phyloP scores from a whole-genome alignment of 805 yeast species.

The Blastobotrys parvus region DNA sequence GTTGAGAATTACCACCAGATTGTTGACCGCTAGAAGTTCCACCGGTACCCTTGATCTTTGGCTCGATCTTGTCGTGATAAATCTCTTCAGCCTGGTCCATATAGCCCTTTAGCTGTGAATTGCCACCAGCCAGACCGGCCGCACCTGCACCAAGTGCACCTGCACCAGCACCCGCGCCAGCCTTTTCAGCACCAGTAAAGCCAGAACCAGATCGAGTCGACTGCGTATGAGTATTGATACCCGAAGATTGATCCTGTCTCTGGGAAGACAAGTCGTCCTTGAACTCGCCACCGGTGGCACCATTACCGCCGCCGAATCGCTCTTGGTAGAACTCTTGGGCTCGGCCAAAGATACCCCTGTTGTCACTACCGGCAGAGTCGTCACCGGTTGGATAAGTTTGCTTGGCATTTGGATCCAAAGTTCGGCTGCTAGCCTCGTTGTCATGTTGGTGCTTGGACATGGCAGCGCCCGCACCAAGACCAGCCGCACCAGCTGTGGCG shows the following conservation, averaged over 20 bases:
- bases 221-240: no score
- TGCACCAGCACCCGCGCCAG: conserved; percentile 2
- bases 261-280: neutral
- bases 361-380: neutral
- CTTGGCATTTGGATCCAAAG: no score
- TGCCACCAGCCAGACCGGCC: neutral
- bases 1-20: no score
- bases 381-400: neutral
- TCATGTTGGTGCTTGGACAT: no score
- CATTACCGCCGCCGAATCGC: neutral
- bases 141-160: conserved; percentile 1
- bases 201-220: neutral
- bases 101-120: neutral
- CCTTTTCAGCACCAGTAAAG: neutral
- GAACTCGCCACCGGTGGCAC: neutral
- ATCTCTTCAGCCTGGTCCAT: neutral
- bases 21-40: neutral
- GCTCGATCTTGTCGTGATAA: conserved; percentile 1
- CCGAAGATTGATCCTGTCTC: no score
- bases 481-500: no score
- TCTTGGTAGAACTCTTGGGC: neutral
- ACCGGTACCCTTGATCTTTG: neutral
- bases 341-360: neutral
- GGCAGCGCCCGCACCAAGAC: no score
- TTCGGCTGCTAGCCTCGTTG: no score